These are phyloP conservation scores for Scopulariopsis brevicaulis DNA, from an alignment of 2,329 filamentous ascomycete genomes.

Conservation along the genomic window DNA sequence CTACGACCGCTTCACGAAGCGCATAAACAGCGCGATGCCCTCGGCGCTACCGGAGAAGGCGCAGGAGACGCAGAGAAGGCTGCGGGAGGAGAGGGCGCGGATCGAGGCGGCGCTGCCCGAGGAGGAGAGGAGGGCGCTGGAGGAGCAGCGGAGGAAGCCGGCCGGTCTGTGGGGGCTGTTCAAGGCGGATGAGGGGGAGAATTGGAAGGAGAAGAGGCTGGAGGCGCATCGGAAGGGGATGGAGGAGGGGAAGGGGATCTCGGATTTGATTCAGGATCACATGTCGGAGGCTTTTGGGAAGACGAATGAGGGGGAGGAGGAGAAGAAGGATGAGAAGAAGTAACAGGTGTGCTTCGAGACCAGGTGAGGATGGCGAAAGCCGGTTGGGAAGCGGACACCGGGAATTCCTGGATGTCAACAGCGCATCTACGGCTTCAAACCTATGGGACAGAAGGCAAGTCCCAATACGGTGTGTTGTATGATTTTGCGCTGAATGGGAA, in stretches of 20 bases:
- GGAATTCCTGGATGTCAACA: too few relatives aligned
- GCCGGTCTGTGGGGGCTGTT: conserved; percentile 35
- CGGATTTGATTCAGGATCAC: conserved; percentile 44
- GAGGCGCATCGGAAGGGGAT: conserved; percentile 40
- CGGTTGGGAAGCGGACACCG: not conserved
- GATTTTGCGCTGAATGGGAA: not conserved
- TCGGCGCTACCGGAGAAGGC: conserved; percentile 47
- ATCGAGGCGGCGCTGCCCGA: conserved; percentile 19
- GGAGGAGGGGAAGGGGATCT: conserved; percentile 42
- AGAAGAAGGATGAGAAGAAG: conserved; percentile 15
- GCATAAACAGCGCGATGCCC: conserved; percentile 24
- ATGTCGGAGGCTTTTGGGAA: conserved; percentile 35
- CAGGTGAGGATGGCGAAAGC: not conserved
- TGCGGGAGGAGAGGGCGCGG: conserved; percentile 31
- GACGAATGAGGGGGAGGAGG: conserved; percentile 13
- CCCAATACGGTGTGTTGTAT: not conserved
- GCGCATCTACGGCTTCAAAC: not conserved
- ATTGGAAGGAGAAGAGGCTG: conserved; percentile 41
- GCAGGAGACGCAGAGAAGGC: conserved; percentile 29
- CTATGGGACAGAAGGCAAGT: not conserved
- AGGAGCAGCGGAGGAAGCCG: conserved; percentile 13
- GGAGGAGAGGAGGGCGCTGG: conserved; percentile 17
- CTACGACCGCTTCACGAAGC: conserved; percentile 30
- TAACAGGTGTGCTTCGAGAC: conserved; percentile 2
- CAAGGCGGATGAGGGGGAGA: conserved; percentile 45